Evolutionary conservation across 176 grass and related monocot genomes (phyloP).

Genomic region (Pontederia crassipes): DNA sequence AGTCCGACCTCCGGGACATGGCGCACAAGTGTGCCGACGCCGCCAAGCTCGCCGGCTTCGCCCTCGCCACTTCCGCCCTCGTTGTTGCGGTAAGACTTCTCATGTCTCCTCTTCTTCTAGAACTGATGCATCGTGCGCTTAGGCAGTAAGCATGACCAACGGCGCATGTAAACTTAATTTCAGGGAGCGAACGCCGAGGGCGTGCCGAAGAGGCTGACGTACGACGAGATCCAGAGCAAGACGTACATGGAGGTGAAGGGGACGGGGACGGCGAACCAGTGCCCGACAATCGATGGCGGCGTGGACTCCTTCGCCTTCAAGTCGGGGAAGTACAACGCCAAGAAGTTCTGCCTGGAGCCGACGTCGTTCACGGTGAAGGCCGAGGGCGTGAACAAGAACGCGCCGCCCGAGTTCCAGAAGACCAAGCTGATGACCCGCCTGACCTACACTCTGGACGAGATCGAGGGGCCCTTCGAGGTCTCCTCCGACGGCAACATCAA

Average conservation of each 20-base stretch:
- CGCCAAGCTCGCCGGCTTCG: not conserved
- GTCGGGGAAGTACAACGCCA: not conserved
- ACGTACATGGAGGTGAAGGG: conserved; percentile 3
- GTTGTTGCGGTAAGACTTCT: not conserved
- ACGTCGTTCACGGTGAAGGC: not conserved
- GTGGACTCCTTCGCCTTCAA: conserved; percentile 1
- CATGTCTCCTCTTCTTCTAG: not conserved
- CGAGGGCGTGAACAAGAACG: not conserved
- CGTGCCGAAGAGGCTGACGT: not conserved
- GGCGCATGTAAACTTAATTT: not conserved
- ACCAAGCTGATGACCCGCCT: conserved; percentile 1
- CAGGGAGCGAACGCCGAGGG: not conserved
- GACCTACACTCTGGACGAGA: not conserved
- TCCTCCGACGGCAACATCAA: not conserved
- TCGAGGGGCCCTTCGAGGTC: not conserved
- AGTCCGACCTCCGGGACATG: not conserved
- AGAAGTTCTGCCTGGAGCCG: not conserved
- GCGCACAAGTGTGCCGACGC: not conserved
- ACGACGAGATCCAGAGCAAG: not conserved
- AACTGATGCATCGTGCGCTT: not conserved
- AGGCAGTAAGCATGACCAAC: too few relatives aligned
- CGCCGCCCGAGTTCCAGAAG: not conserved
- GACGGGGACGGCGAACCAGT: not conserved
- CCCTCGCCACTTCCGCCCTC: not conserved
- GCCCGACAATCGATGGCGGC: not conserved